Base-by-base conservation (phyloP, 1,139 yeast genomes). In the Geotrichum australiense region DNA sequence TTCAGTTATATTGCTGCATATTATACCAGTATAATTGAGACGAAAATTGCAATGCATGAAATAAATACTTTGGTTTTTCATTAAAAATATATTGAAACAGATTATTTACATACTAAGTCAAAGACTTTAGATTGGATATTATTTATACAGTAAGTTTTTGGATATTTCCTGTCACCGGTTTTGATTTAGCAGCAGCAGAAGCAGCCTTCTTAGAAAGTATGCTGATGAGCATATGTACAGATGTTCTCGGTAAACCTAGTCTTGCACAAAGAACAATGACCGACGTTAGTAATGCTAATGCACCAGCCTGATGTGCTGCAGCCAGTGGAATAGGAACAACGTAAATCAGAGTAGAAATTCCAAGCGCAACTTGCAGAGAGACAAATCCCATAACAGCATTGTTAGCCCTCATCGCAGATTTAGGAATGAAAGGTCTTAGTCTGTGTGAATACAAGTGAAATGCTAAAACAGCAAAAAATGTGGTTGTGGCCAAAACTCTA, bases 221-320 rank as follows among this genome's bases (percentile, higher is more conserved):
- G 12, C 42, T 32, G 30, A 46, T 34, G 10, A 47, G 29, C 20
- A 46, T 26, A 6, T 46, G 33, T 22, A 41, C 45, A 14, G 47
- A 44, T 32, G 47, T 46, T 37, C 93, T 74, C 27, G 97, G 95
- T 52, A 71, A 73, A 53, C 81, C 76, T 52, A 91, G 68, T 47
- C 77, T 73, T 24, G 86, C 76, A 16, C 81, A 75, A 50, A 84
- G 73, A 2, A 86, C 70, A 50, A 91, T 68, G 20, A 86, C 74
- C 11, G 83, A 71, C 0, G 98, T 91, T 53, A 93, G 69, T 42
- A 93, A 70, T 0, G 94, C 94, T 56, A 93, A 68, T 0, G 97
- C 95, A 50, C 98, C 97, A 11, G 96, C 96, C 67, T 93, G 99
- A 61, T 93, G 99, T 5, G 89, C 76, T 6, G 97, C 94, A 1